Base-by-base conservation (phyloP, 2,329 filamentous ascomycete genomes). In the Nigrospora osmanthi region DNA sequence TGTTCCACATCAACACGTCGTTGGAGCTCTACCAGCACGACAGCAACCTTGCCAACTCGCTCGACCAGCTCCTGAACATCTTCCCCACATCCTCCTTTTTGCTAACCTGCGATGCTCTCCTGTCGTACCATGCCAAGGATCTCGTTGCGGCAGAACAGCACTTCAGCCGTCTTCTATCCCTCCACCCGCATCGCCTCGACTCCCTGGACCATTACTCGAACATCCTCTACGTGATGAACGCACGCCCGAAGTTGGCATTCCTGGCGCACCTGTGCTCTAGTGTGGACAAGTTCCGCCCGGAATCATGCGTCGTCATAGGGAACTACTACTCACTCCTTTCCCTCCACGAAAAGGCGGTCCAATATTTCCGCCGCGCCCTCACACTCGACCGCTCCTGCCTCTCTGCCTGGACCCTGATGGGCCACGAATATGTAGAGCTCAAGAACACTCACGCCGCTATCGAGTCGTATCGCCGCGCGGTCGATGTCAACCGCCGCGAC, bases 401-500 rank as follows among this genome's bases (percentile, higher is more conserved):
- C 14, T 94, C 89, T 0, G 93, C 93, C 2, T 98, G 93, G 93
- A 98, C 93, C 0, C 73, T 98, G 1, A 97, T 98, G 91, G 93
- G 93, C 1, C 93, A 98, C 64, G 93, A 98, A 63, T 98, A 96
- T 56, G 89, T 97, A 44, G 93, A 98, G 65, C 82, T 98, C 66
- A 98, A 97, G 60, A 98, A 98, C 61, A 97, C 91, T 0, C 93
- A 98, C 57, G 91, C 93, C 0, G 93, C 93, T 10, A 97, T 98
- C 49, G 93, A 98, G 63, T 95, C 89, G 1, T 98, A 98, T 60
- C 82, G 93, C 2, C 84, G 93, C 36, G 93, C 93, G 1, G 91
- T 98, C 1, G 93, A 98, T 57, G 88, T 93, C 54, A 97, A 98
- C 59, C 81, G 91, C 32, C 88, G 93, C 55, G 93, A 98, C 63